These are phyloP conservation scores for Aspergillus fijiensis DNA, from an alignment of 2,329 filamentous ascomycete species.

Conservation along the genomic window DNA sequence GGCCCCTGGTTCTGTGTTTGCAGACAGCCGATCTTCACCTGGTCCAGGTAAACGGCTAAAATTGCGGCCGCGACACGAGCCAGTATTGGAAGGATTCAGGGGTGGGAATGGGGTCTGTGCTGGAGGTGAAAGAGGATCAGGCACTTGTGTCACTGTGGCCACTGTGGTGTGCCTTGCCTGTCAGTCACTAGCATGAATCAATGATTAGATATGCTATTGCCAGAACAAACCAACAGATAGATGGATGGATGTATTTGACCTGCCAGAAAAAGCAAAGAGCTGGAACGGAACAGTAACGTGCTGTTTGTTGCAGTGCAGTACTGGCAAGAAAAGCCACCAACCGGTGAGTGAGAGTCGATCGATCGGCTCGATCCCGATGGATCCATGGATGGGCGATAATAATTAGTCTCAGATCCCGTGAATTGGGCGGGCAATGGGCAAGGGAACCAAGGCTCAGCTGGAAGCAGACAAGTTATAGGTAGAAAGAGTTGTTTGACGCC, in stretches of 20 bases:
- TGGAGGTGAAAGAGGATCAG: not conserved
- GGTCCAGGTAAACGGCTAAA: not conserved
- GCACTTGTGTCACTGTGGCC: too few relatives aligned
- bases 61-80: not conserved
- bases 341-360: not conserved
- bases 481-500: not conserved
- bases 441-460: not conserved
- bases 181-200: too few relatives aligned
- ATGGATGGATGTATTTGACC: not conserved
- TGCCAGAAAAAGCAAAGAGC: not conserved
- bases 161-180: too few relatives aligned
- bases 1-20: not conserved
- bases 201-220: too few relatives aligned
- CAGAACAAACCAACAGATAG: too few relatives aligned
- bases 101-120: not conserved
- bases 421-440: not conserved
- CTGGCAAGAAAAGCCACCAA: not conserved
- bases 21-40: not conserved
- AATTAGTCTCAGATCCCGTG: slow-evolving; percentile 2
- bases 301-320: not conserved
- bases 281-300: not conserved
- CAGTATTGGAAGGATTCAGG: not conserved
- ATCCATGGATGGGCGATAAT: slow-evolving; percentile 1
- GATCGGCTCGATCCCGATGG: not conserved
- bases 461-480: not conserved